phyloP scores from a whole-genome alignment of 2,329 filamentous ascomycete genomes.

The Zarea fungicola region DNA sequence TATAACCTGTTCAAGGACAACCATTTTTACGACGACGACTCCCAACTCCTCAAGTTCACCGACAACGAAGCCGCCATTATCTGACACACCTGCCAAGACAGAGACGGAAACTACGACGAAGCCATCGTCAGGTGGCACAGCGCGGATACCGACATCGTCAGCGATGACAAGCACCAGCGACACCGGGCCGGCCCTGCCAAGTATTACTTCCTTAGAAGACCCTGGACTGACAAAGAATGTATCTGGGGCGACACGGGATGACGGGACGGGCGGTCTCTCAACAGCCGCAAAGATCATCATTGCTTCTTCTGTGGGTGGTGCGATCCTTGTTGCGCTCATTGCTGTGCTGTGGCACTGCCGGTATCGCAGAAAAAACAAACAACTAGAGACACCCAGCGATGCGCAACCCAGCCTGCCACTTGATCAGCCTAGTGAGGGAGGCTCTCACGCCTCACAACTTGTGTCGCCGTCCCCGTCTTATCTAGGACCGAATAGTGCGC shows the following conservation, averaged over 20 bases:
- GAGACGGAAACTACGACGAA: background rate
- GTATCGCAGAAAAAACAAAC: slow-evolving; percentile 2
- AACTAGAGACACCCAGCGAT: background rate
- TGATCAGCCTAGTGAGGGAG: slow-evolving; percentile 18
- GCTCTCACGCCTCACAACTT: slow-evolving; percentile 35
- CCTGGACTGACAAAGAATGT: slow-evolving; percentile 5
- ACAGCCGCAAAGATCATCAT: slow-evolving; percentile 6
- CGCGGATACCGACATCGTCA: background rate
- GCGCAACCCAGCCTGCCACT: slow-evolving; percentile 10
- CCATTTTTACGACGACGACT: background rate
- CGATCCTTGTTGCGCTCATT: slow-evolving; percentile 8
- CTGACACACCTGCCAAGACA: background rate
- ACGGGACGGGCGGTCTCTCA: background rate
- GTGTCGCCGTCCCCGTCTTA: slow-evolving; percentile 33
- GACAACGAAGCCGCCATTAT: background rate
- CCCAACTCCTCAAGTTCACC: background rate
- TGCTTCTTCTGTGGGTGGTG: background rate
- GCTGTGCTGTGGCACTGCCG: slow-evolving; percentile 11
- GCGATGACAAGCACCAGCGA: background rate
- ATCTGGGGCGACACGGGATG: background rate
- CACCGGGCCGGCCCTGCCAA: background rate
- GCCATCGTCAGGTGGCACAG: background rate
- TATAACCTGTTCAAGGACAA: slow-evolving; percentile 7
- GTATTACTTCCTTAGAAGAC: slow-evolving; percentile 8
- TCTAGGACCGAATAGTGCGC: slow-evolving; percentile 18